phyloP scores from a whole-genome alignment of 306 rosid genomes.

The Cicer pinnatifidum region DNA sequence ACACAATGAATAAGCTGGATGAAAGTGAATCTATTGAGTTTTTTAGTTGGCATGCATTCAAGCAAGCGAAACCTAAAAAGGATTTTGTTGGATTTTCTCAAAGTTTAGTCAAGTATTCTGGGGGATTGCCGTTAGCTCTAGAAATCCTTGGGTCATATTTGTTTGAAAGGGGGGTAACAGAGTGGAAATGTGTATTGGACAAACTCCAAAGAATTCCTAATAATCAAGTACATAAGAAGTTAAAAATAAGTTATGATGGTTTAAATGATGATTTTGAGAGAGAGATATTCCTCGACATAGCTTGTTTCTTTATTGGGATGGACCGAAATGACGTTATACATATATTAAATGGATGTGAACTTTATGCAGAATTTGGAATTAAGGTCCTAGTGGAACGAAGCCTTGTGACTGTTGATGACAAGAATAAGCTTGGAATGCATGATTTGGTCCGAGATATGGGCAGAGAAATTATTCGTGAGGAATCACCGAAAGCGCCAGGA shows the following conservation, averaged over 20 bases:
- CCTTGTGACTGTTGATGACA: too few relatives aligned
- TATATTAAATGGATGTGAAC: too few relatives aligned
- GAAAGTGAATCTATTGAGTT: neutral
- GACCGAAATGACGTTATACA: too few relatives aligned
- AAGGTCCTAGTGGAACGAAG: too few relatives aligned
- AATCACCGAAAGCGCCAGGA: too few relatives aligned
- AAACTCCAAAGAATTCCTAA: constrained; percentile 2
- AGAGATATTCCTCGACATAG: neutral
- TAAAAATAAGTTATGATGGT: constrained; percentile 10
- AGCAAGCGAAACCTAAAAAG: neutral
- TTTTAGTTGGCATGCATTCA: constrained; percentile 10
- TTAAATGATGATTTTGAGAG: neutral
- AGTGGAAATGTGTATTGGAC: neutral
- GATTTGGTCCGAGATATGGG: too few relatives aligned
- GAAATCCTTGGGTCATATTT: neutral
- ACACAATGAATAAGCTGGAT: neutral
- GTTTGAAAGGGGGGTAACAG: neutral
- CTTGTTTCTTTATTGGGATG: neutral
- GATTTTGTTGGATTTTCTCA: neutral
- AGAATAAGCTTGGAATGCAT: too few relatives aligned
- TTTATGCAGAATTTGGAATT: too few relatives aligned
- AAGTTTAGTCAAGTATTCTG: neutral
- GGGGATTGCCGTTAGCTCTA: neutral
- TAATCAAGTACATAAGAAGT: neutral
- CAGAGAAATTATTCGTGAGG: too few relatives aligned